A percentile compares a stretch with the other conserved stretches of the same genome.
These are phyloP conservation scores for Hypomyces rosellus DNA, from an alignment of 2,329 filamentous ascomycete species.

Conservation along the genomic window DNA sequence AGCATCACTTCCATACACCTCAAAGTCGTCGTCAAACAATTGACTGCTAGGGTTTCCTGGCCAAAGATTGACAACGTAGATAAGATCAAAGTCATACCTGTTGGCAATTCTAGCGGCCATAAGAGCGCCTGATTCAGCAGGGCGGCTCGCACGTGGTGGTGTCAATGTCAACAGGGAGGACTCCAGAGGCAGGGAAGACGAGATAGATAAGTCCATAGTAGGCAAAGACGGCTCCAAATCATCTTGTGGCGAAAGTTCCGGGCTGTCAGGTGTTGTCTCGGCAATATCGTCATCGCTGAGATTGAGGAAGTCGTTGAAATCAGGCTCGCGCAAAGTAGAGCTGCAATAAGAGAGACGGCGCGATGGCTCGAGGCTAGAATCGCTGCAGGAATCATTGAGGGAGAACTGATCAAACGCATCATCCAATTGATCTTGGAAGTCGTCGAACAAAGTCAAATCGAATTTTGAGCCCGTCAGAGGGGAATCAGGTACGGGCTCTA, in stretches of 20 bases:
- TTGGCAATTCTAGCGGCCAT: slow-evolving; percentile 50
- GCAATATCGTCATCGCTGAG: slow-evolving; percentile 54
- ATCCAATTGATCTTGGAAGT: slow-evolving; percentile 22
- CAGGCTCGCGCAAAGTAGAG: slow-evolving; percentile 42
- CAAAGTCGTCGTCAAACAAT: slow-evolving; percentile 6
- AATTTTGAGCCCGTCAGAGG: slow-evolving; percentile 23
- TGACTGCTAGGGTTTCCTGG: slow-evolving; percentile 26
- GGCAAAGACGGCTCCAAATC: slow-evolving; percentile 13
- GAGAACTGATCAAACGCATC: slow-evolving; percentile 19
- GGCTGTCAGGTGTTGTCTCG: slow-evolving; percentile 30
- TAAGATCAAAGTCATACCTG: slow-evolving; percentile 50
- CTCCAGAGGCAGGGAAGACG: slow-evolving; percentile 19
- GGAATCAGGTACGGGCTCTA: slow-evolving; percentile 20
- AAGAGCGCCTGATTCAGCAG: slow-evolving; percentile 44
- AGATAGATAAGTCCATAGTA: slow-evolving; percentile 17
- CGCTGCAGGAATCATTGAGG: slow-evolving; percentile 22
- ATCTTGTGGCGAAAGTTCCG: slow-evolving; percentile 6
- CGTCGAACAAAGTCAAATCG: slow-evolving; percentile 20
- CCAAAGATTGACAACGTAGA: slow-evolving; percentile 56
- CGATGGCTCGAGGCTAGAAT: slow-evolving; percentile 26
- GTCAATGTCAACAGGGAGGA: slow-evolving; percentile 37
- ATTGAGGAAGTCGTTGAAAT: slow-evolving; percentile 46
- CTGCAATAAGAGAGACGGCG: slow-evolving; percentile 23
- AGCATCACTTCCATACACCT: background rate
- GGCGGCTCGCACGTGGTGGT: slow-evolving; percentile 37